phyloP scores from a whole-genome alignment of 2,329 filamentous ascomycete genomes.

The Lachnellula arida region DNA sequence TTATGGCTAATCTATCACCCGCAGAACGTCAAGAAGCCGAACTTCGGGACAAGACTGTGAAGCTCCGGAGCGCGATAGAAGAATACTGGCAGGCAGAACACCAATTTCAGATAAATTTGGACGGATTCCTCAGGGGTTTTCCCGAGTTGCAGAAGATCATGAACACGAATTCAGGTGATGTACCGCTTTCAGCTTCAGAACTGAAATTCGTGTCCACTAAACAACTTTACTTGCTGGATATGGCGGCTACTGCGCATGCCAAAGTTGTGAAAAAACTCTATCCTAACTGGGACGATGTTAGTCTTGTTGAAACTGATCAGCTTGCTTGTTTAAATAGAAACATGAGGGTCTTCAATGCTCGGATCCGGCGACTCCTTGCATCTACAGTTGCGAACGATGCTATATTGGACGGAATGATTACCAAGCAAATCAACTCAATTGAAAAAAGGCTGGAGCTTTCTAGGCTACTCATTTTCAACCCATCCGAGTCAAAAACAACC shows the following conservation, averaged over 20 bases:
- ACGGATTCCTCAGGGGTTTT: background rate
- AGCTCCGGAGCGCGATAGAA: background rate
- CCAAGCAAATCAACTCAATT: background rate
- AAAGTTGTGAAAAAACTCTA: background rate
- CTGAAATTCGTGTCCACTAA: background rate
- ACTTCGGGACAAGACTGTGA: background rate
- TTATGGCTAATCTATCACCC: background rate
- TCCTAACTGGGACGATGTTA: background rate
- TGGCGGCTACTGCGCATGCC: background rate
- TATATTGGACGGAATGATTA: background rate
- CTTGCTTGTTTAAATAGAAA: background rate
- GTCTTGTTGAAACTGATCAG: background rate
- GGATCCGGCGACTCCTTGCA: background rate
- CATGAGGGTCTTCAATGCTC: background rate
- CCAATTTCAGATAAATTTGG: background rate
- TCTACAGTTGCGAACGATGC: background rate
- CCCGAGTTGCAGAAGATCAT: background rate
- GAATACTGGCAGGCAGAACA: background rate
- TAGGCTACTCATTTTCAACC: no score
- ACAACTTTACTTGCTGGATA: background rate
- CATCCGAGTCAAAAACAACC: no score
- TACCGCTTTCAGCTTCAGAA: no score
- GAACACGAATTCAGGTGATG: background rate
- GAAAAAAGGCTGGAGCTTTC: background rate
- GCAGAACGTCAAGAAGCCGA: background rate